Percentiles rank a stretch among this genome's conserved stretches.
Evolutionary conservation across 495 filamentous ascomycete species (phyloP).

Genomic region (Penicillium ochrochloron): DNA sequence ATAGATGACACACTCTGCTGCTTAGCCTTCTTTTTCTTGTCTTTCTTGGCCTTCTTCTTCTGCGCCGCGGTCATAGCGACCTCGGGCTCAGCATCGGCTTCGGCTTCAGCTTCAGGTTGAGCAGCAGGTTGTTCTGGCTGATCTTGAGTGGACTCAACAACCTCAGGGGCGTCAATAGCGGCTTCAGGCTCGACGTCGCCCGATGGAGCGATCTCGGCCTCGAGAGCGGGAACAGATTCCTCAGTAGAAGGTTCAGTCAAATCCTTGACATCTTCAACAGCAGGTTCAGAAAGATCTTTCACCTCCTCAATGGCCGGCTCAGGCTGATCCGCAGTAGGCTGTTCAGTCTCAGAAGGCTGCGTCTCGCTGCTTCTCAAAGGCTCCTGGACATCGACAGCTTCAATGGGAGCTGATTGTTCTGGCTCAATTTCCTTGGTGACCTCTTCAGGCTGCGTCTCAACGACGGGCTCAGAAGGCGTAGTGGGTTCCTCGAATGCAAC

Average conservation of each 20-base stretch:
- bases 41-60: constrained; percentile 49
- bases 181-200: constrained; percentile 21
- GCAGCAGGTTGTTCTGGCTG: constrained; percentile 7
- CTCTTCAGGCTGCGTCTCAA: constrained; percentile 21
- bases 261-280: background rate
- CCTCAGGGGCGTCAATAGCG: constrained; percentile 20
- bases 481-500: constrained; percentile 29
- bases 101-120: constrained; percentile 17
- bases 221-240: background rate
- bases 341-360: constrained; percentile 17
- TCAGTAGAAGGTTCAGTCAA: constrained; percentile 9
- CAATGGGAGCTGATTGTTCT: constrained; percentile 22
- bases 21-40: constrained; percentile 40
- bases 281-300: background rate
- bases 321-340: constrained; percentile 5
- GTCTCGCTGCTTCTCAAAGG: constrained; percentile 31
- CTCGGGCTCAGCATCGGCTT: constrained; percentile 21
- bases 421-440: constrained; percentile 14
- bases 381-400: constrained; percentile 22
- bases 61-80: constrained; percentile 28
- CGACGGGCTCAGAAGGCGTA: constrained; percentile 15
- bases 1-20: constrained; percentile 25
- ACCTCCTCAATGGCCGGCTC: constrained; percentile 1
- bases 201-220: constrained; percentile 11
- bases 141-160: constrained; percentile 19